phyloP scores from a whole-genome alignment of 1,284 basidiomycete species.

The Moesziomyces antarcticus region DNA sequence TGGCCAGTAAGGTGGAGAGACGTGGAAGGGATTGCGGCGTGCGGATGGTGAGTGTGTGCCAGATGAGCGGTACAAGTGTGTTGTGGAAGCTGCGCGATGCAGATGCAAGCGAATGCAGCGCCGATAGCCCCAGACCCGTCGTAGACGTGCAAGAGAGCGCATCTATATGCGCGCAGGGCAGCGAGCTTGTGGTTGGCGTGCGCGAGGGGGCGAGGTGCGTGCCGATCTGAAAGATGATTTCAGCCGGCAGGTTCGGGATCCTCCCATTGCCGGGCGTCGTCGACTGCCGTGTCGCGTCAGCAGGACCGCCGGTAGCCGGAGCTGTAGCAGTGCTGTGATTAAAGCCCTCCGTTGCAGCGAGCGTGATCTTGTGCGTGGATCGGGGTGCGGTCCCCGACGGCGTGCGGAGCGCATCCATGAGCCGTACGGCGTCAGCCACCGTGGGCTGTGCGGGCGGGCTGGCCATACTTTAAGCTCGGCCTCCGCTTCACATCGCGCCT shows the following conservation, averaged over 20 bases:
- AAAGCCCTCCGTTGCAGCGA: too few relatives aligned
- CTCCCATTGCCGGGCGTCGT: not conserved
- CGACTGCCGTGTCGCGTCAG: too few relatives aligned
- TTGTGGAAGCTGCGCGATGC: slow-evolving; percentile 15
- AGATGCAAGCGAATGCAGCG: slow-evolving; percentile 14
- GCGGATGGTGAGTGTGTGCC: slow-evolving; percentile 27
- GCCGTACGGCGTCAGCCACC: slow-evolving; percentile 27
- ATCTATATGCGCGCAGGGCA: slow-evolving; percentile 10
- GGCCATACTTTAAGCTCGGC: slow-evolving; percentile 9
- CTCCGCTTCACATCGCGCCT: not conserved
- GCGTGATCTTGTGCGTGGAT: too few relatives aligned
- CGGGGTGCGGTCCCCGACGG: not conserved
- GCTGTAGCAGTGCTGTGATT: too few relatives aligned
- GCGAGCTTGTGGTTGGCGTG: not conserved
- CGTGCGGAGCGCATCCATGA: slow-evolving; percentile 28
- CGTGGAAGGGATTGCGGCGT: slow-evolving; percentile 31
- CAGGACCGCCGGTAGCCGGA: too few relatives aligned
- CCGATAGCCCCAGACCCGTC: not conserved
- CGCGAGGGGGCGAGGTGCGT: slow-evolving; percentile 1
- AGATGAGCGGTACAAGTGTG: slow-evolving; percentile 14
- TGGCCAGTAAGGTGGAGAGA: slow-evolving; percentile 8
- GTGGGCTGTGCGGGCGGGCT: slow-evolving; percentile 24
- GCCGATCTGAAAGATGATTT: slow-evolving; percentile 29
- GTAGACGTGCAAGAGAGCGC: not conserved
- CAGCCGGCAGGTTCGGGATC: slow-evolving; percentile 17